Percentiles rank a stretch among this genome's conserved stretches.
Conservation (phyloP, 2,329 filamentous ascomycete genomes). For the Grosmannia serpens region DNA sequence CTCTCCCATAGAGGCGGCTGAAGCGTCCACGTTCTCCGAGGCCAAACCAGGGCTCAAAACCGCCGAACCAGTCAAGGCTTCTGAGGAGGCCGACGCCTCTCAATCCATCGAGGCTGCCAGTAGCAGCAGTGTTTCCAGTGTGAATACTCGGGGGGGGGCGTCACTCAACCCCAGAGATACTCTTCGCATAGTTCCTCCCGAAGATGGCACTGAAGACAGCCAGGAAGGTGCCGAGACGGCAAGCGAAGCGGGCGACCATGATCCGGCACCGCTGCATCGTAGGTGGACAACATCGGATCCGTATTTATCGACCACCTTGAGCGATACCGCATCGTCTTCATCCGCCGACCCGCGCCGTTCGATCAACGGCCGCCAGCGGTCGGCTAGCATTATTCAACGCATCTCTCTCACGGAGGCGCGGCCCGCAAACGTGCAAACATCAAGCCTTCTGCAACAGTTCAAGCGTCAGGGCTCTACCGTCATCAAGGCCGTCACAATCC, state of each 20-base stretch:
- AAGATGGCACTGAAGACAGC: constrained; percentile 4
- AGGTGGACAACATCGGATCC: constrained; percentile 21
- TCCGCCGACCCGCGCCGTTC: constrained; percentile 19
- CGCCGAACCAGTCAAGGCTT: neutral
- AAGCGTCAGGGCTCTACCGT: constrained; percentile 36
- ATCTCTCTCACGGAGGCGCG: constrained; percentile 41
- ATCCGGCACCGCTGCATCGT: constrained; percentile 19
- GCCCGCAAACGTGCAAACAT: constrained; percentile 28
- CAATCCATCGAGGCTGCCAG: neutral
- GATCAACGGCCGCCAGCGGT: constrained; percentile 29
- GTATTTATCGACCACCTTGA: neutral
- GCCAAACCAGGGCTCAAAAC: neutral
- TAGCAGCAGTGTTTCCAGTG: neutral
- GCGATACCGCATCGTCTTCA: constrained; percentile 10
- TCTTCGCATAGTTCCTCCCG: constrained; percentile 22
- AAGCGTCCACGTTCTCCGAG: neutral
- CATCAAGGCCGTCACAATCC: constrained; percentile 80
- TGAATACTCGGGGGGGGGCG: too few relatives aligned
- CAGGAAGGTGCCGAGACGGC: neutral
- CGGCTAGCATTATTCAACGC: constrained; percentile 51
- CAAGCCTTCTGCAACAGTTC: constrained; percentile 30
- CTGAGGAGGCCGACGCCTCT: neutral
- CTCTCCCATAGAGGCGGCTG: constrained; percentile 2
- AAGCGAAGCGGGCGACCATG: constrained; percentile 8
- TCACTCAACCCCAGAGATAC: constrained; percentile 19